These are phyloP conservation scores for Lenwebbia sp. DNA, from an alignment of 345 rosid species.

Conservation along the genomic window DNA sequence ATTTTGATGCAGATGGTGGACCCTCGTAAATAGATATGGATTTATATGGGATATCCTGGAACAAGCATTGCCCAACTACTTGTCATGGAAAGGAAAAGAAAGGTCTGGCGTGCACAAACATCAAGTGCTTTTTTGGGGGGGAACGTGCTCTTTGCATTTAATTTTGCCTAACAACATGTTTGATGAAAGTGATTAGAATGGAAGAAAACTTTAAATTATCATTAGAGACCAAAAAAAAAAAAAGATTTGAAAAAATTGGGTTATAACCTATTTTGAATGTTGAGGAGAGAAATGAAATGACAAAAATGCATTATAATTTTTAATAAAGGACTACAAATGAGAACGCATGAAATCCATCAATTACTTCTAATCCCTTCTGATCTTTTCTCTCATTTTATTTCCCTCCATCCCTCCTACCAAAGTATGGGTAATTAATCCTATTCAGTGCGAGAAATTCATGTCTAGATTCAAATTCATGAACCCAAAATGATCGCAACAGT, in stretches of 20 bases:
- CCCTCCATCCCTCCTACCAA: neutral
- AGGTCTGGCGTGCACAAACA: neutral
- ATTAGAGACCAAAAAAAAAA: neutral
- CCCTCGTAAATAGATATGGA: neutral
- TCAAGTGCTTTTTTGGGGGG: neutral
- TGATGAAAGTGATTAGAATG: neutral
- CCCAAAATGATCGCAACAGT: neutral
- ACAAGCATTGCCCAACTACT: neutral
- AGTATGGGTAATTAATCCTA: neutral
- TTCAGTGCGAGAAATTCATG: neutral
- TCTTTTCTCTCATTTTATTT: neutral
- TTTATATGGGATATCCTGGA: neutral
- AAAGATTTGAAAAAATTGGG: neutral
- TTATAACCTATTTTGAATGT: neutral
- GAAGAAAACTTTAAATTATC: neutral
- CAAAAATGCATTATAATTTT: neutral
- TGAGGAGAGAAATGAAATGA: neutral
- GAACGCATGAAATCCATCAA: neutral
- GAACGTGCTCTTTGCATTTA: neutral
- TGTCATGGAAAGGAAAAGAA: neutral
- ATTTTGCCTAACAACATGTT: neutral
- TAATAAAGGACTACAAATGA: neutral
- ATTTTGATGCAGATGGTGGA: neutral
- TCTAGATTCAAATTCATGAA: rapidly evolving
- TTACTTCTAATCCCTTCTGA: neutral